phyloP scores from a whole-genome alignment of 768 basidiomycete species.

The Xerocomellus intermedius region DNA sequence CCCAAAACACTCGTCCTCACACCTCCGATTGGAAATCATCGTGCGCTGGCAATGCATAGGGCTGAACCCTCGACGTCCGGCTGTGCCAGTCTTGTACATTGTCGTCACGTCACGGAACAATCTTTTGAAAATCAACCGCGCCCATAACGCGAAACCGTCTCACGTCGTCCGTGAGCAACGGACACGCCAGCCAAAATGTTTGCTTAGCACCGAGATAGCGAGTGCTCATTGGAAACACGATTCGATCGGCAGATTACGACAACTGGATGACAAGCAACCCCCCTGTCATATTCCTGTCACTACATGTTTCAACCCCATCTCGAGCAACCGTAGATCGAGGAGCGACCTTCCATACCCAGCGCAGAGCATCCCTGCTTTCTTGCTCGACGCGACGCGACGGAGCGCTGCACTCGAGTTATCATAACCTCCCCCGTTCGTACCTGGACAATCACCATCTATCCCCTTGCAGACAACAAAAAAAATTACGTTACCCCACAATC shows the following conservation, averaged over 20 bases:
- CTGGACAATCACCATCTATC: not conserved
- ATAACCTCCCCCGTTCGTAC: not conserved
- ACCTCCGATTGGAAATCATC: no score
- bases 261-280: slow-evolving; percentile 2
- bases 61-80: not conserved
- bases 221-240: not conserved
- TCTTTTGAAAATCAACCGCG: not conserved
- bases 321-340: not conserved
- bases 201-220: not conserved
- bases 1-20: no score
- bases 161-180: not conserved
- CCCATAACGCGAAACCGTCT: slow-evolving; percentile 6
- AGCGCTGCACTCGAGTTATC: not conserved
- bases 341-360: no score
- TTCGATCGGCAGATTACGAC: slow-evolving; percentile 8
- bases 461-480: not conserved
- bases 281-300: not conserved
- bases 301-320: not conserved
- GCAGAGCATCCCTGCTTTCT: no score
- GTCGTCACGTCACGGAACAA: slow-evolving; percentile 1
- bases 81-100: not conserved
- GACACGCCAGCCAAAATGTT: not conserved
- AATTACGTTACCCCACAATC: slow-evolving; percentile 6
- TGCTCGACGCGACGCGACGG: not conserved
- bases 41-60: no score